These are phyloP conservation scores for Falciphora oryzae DNA, from an alignment of 2,329 filamentous ascomycete species.

Conservation along the genomic window DNA sequence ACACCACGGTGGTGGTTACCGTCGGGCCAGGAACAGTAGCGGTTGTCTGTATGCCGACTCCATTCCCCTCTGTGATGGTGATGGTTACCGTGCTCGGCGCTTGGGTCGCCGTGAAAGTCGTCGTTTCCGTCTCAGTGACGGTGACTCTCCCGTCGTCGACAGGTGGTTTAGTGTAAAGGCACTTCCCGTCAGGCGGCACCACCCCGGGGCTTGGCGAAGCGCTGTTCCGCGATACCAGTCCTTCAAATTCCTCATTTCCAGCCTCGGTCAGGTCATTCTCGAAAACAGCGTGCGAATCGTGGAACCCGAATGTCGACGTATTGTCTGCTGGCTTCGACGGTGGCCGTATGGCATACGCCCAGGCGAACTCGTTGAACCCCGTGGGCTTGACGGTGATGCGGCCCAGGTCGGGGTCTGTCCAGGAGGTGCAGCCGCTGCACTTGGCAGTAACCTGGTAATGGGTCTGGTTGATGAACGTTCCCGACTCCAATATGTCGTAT, in stretches of 20 bases:
- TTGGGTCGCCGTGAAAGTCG: not conserved
- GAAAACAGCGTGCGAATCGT: not conserved
- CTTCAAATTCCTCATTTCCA: not conserved
- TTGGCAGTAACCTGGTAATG: conserved; percentile 35
- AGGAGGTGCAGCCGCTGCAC: conserved; percentile 32
- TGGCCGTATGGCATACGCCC: not conserved
- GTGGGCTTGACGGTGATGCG: not conserved
- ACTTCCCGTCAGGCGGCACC: not conserved
- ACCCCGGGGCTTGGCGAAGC: not conserved
- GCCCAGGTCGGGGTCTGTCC: conserved; percentile 7
- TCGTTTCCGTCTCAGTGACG: not conserved
- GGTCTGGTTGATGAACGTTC: conserved; percentile 31
- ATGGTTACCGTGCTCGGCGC: not conserved
- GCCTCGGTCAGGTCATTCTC: not conserved
- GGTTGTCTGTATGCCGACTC: not conserved
- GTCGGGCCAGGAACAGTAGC: not conserved
- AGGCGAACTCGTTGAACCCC: not conserved
- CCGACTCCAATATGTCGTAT: conserved; percentile 28
- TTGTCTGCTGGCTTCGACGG: not conserved
- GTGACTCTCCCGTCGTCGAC: not conserved
- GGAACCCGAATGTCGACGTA: not conserved
- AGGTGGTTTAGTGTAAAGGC: not conserved
- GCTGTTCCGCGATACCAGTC: not conserved
- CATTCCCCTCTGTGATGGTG: not conserved
- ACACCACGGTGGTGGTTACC: not conserved